Base-by-base conservation (phyloP, 306 rosid genomes). In the Vicia sativa region DNA sequence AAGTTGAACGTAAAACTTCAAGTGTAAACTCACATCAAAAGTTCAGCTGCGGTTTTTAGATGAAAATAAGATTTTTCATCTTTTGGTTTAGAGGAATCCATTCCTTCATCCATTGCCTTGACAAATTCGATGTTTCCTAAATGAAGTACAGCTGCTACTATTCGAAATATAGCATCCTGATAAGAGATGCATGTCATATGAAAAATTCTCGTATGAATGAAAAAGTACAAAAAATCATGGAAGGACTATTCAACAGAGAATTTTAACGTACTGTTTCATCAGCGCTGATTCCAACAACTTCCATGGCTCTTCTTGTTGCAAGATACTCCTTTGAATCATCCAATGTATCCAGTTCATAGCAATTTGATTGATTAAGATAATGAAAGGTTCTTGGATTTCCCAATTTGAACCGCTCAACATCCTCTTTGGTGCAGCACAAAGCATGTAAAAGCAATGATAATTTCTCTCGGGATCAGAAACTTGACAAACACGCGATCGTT, bases 391-490 rank as follows among this genome's bases (percentile, higher is more conserved):
- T 88, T 48, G 90, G 92, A 72, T 85, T 74, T 74, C 88, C 95
- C 79, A 93, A 77, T 78, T 87, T 93, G 80, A 75, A 93, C 76
- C 48, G 88, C 62, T 79, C 83, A 70, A 82, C 64, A 60, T 86
- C 96, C 95, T 89, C 95, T 70, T 2, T 34, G 98, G 91, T 72
- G 95, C 98, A 73, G 97, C 85, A 80, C 98, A 92, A 71, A 92
- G 92, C 98, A 92, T 92, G 75, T 92, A 92, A 84, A 92, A 92
- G 81, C 98, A 92, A 89, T 92, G 98, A 80, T 92, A 92, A 73
- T 92, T 92, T 79, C 98, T 79, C 87, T 92, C 98, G 7, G 98
- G 98, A 77, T 92, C 95, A 73, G 98, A 92, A 46, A 92, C 86
- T 89, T 92, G 98, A 85, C 98, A 92, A 66, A 92, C 98, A 45